Conservation (phyloP, 2,329 filamentous ascomycete genomes). For the Xylaria sp. region DNA sequence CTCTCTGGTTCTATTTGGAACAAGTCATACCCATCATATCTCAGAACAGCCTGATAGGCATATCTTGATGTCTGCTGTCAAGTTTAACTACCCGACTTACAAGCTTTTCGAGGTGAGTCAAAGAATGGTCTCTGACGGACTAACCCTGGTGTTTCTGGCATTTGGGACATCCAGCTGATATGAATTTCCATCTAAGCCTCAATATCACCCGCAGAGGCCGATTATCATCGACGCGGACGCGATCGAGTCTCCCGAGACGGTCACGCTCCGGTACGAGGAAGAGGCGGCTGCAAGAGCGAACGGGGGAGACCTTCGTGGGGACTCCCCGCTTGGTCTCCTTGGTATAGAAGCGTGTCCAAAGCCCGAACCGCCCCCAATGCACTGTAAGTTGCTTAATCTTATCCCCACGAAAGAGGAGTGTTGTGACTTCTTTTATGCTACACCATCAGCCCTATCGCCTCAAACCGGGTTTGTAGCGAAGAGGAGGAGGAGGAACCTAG, state of each 20-base stretch:
- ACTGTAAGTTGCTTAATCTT: constrained; percentile 71
- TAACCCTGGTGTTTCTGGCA: constrained; percentile 15
- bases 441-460: not conserved
- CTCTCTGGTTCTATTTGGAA: constrained; percentile 47
- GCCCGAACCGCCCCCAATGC: constrained; percentile 77
- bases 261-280: constrained; percentile 68
- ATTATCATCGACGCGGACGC: constrained; percentile 67
- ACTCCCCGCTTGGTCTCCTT: constrained; percentile 68
- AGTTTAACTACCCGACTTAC: constrained; percentile 66
- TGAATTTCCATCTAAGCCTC: constrained; percentile 55
- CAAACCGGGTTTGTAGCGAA: not conserved
- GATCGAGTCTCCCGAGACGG: constrained; percentile 67
- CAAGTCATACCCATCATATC: constrained; percentile 46
- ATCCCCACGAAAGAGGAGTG: not conserved
- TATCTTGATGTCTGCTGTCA: constrained; percentile 68
- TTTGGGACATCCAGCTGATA: constrained; percentile 37
- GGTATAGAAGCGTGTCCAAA: constrained; percentile 88
- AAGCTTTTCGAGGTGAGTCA: constrained; percentile 70
- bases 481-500: not conserved
- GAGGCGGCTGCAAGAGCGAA: constrained; percentile 62
- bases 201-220: constrained; percentile 64
- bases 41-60: constrained; percentile 46
- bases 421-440: no score
- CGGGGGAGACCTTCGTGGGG: constrained; percentile 66
- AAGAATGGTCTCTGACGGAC: not conserved